phyloP scores from a whole-genome alignment of 2,329 filamentous ascomycete genomes.

The Monilinia fructicola region DNA sequence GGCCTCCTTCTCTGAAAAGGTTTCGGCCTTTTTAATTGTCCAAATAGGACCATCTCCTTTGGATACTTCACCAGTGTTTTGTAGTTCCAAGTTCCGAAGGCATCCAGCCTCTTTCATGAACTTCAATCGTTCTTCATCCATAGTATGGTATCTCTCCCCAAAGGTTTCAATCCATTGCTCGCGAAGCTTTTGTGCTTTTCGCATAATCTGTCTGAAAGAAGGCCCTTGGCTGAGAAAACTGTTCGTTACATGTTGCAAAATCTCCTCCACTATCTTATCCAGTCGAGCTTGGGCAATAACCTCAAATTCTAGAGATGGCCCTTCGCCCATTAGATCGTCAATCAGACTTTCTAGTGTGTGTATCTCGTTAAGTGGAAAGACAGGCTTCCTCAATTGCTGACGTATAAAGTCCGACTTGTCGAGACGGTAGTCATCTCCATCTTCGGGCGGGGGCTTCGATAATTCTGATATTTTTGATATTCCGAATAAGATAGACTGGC shows the following conservation, averaged over 20 bases:
- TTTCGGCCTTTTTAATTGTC: slow-evolving; percentile 21
- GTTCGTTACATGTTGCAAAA: slow-evolving; percentile 20
- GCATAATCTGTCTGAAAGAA: slow-evolving; percentile 16
- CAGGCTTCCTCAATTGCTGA: slow-evolving; percentile 3
- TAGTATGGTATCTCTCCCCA: slow-evolving; percentile 26
- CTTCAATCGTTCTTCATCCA: slow-evolving; percentile 29
- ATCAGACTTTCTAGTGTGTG: slow-evolving; percentile 12
- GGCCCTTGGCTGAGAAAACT: slow-evolving; percentile 11
- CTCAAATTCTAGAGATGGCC: slow-evolving; percentile 12
- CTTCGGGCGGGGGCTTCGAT: slow-evolving; percentile 4
- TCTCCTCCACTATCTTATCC: slow-evolving; percentile 31
- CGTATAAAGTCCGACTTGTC: slow-evolving; percentile 21
- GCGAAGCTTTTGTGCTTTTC: slow-evolving; percentile 25
- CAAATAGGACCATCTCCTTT: slow-evolving; percentile 24
- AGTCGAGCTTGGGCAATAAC: slow-evolving; percentile 20
- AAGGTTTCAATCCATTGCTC: slow-evolving; percentile 32
- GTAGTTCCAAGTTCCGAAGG: slow-evolving; percentile 26
- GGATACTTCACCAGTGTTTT: slow-evolving; percentile 9
- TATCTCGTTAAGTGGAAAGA: slow-evolving; percentile 14
- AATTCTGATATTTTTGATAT: slow-evolving; percentile 8
- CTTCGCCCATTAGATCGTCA: slow-evolving; percentile 18
- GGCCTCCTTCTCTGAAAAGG: slow-evolving; percentile 30
- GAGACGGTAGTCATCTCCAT: slow-evolving; percentile 14
- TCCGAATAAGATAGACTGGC: not conserved
- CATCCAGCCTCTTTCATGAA: slow-evolving; percentile 28